phyloP scores from a whole-genome alignment of 2,329 filamentous ascomycete genomes.

The Diaporthe caulivora region DNA sequence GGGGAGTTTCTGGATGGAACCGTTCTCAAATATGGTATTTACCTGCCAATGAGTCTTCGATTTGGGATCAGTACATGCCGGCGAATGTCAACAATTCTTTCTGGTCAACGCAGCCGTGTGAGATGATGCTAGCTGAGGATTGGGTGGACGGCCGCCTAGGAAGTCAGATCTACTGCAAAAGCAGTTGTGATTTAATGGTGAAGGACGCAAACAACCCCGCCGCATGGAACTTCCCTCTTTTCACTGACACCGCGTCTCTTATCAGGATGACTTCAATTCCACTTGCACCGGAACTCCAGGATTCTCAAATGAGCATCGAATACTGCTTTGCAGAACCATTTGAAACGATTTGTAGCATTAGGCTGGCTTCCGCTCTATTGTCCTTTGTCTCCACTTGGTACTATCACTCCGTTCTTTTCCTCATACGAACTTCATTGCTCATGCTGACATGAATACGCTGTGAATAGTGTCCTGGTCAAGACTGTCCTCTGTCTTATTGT shows the following conservation, averaged over 20 bases:
- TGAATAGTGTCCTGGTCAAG: not conserved
- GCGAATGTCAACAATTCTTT: not conserved
- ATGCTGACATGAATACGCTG: not conserved
- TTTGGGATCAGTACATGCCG: not conserved
- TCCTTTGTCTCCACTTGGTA: not conserved
- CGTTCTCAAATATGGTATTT: not conserved
- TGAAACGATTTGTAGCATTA: not conserved
- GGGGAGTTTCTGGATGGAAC: not conserved
- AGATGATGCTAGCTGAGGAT: too few relatives aligned
- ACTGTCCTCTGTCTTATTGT: not conserved
- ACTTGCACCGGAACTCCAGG: not conserved
- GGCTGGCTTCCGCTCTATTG: not conserved
- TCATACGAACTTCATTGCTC: not conserved
- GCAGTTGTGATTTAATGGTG: not conserved
- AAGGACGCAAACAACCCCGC: not conserved
- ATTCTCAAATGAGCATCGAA: not conserved
- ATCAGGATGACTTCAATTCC: not conserved
- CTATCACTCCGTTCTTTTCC: not conserved
- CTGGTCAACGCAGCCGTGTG: too few relatives aligned
- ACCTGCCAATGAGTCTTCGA: not conserved
- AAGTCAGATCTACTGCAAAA: not conserved
- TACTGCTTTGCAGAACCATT: slow-evolving; percentile 3
- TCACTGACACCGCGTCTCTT: rapidly evolving
- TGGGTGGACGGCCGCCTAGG: too few relatives aligned
- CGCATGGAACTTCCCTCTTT: not conserved